These are phyloP conservation scores for Tolypocladium album DNA, from an alignment of 2,329 filamentous ascomycete genomes.

Conservation along the genomic window DNA sequence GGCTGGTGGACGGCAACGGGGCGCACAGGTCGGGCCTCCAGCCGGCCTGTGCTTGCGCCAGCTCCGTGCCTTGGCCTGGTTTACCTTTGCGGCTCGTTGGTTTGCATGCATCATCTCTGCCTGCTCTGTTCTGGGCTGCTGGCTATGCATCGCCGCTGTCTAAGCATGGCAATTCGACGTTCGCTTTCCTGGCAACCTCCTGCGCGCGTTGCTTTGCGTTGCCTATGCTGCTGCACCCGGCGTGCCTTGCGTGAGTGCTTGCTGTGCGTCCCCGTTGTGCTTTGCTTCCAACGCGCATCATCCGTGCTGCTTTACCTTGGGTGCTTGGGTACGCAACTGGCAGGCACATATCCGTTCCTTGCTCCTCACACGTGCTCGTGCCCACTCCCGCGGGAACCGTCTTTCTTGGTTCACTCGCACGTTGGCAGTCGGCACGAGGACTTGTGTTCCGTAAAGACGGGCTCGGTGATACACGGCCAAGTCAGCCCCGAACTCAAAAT, in stretches of 20 bases:
- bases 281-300: neutral
- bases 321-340: neutral
- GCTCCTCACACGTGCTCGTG: neutral
- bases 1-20: neutral
- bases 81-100: neutral
- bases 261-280: neutral
- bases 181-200: neutral
- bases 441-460: neutral
- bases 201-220: neutral
- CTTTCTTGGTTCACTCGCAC: neutral
- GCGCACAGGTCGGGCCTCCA: neutral
- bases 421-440: neutral
- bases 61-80: neutral
- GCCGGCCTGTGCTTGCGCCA: slow-evolving; percentile 1
- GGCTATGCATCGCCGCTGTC: neutral
- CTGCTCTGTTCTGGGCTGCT: neutral
- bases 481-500: neutral
- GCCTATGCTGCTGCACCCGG: neutral
- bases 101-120: neutral
- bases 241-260: neutral
- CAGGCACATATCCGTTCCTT: neutral
- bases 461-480: neutral
- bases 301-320: neutral
- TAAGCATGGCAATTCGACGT: neutral
- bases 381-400: neutral